Conservation (phyloP, 129 eudicot species). For the Deinandra increscens region DNA sequence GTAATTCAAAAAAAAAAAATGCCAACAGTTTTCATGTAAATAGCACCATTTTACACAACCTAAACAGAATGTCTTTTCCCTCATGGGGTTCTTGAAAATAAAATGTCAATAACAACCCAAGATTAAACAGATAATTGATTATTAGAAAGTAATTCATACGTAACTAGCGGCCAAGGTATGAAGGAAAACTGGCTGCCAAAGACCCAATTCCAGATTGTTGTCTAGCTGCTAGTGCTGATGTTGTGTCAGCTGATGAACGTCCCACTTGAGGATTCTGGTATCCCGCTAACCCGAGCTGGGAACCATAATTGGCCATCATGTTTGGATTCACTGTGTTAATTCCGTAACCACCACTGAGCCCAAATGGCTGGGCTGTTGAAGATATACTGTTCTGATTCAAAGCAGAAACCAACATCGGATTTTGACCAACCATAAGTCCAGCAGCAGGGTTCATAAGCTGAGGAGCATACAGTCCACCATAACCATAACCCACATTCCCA, state of each 20-base stretch:
- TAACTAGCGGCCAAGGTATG: conserved; percentile 45
- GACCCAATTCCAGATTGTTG: conserved; percentile 46
- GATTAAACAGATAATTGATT: conserved; percentile 5
- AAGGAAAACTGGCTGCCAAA: conserved; percentile 28
- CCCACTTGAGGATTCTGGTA: conserved; percentile 46
- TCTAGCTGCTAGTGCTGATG: conserved; percentile 35
- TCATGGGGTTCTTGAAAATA: not conserved
- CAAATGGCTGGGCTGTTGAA: conserved; percentile 31
- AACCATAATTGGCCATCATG: conserved; percentile 57
- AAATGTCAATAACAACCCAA: not conserved
- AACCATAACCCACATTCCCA: conserved; percentile 38
- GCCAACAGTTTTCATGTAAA: not conserved
- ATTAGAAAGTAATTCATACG: not conserved
- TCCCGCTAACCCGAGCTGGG: conserved; percentile 50
- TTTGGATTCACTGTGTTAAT: conserved; percentile 46
- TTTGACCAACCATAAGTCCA: conserved; percentile 45
- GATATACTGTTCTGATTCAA: conserved; percentile 43
- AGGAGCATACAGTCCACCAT: conserved; percentile 38
- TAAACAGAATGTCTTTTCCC: conserved; percentile 1
- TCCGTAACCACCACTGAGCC: conserved; percentile 52
- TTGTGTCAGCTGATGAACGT: conserved; percentile 37
- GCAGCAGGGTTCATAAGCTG: conserved; percentile 42
- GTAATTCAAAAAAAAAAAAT: not conserved
- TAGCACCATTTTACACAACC: not conserved
- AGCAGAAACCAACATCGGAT: conserved; percentile 50